Base-by-base conservation (phyloP, 139 green algal species). In the Deuterostichococcus epilithicus region DNA sequence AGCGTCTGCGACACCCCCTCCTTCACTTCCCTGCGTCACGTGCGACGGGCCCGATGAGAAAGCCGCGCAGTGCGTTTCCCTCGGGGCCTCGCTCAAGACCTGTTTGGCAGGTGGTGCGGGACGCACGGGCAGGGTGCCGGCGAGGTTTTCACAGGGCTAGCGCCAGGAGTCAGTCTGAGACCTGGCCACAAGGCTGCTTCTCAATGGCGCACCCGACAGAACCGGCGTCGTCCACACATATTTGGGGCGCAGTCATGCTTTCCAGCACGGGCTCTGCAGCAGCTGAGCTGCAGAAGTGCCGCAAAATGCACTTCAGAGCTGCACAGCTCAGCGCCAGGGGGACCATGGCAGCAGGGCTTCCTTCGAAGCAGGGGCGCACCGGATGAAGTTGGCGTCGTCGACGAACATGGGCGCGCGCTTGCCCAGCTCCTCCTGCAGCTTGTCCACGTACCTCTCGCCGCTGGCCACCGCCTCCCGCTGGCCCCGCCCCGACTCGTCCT, bases 331-430 rank as follows among this genome's bases (percentile, higher is more conserved):
- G 45, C 45, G 18, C 13, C 13, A 60, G 15, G 15, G 15, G 45
- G 15, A 13, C 15, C 45, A 60, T 13, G 15, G 15, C 13, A 18
- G 15, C 45, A 60, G 45, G 13, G 45, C 45, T 60, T 13, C 18
- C 15, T 60, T 18, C 37, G 30, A 15, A 36, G 20, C 52, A 52
- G 52, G 52, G 52, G 8, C 18, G 52, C 52, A 63, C 52, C 52
- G 8, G 52, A 63, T 63, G 52, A 63, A 63, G 52, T 63, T 63
- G 52, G 52, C 52, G 20, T 63, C 52, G 20, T 63, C 52, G n/a
- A 69, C 63, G 5, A 74, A 42, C n/a, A 77, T 77, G 47, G 76
- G 68, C 5, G 58, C 59, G 37, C 44, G 68, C 77, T 81, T 81
- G 36, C 71, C 47, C 28, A 81, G 60, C 70, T 81, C 77, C 33